Evolutionary conservation across 2,329 filamentous ascomycete genomes (phyloP), one percentile per base, ranked within the genome.

Genomic region (Tolypocladium sp.): DNA sequence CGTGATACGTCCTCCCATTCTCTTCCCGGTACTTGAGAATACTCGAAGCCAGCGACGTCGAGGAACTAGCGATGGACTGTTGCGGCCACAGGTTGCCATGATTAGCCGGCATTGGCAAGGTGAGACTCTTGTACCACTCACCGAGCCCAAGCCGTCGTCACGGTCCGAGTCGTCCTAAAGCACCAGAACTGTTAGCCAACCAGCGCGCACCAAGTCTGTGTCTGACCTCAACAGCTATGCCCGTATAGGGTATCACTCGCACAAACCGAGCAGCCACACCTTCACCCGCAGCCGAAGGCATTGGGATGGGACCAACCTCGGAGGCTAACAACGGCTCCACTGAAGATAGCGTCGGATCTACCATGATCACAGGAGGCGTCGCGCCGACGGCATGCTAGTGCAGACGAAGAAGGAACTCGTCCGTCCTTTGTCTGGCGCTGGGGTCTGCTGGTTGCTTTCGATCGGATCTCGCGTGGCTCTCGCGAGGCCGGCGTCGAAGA

Each of bases 1-100:
- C 65, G 56, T 76, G 71, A 44, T 75, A 76, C 0, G 72, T 75
- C 20, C 74, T 64, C 2, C 73, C 73, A 60, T 75, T 72, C 57
- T 76, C 74, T 12, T 69, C 65, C 6, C 73, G 70, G 62, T 72
- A 73, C 7, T 68, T 62, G 42, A 69, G 60, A 49, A 77, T 73
- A 58, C 72, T 76, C 1, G 73, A 73, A 20, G 65, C 63, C n/a
- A 74, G 63, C 3, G 71, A 74, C 0, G 63, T 65, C 0, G 70
- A 41, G 22, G 58, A 60, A 33, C 58, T 60, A 9, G 58, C 58
- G 12, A 60, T 57, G 30, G 58, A 60, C 58, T 60, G 51, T 27
- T n/a, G 25, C 25, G 27, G 17, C 27, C 25, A 33, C 7, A 5
- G 8, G 17, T 10, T 12, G 3, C 17, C 27, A 8, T 4, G 7